Evolutionary conservation across 2,329 filamentous ascomycete genomes (phyloP).

Genomic region (Helicocarpus griseus): DNA sequence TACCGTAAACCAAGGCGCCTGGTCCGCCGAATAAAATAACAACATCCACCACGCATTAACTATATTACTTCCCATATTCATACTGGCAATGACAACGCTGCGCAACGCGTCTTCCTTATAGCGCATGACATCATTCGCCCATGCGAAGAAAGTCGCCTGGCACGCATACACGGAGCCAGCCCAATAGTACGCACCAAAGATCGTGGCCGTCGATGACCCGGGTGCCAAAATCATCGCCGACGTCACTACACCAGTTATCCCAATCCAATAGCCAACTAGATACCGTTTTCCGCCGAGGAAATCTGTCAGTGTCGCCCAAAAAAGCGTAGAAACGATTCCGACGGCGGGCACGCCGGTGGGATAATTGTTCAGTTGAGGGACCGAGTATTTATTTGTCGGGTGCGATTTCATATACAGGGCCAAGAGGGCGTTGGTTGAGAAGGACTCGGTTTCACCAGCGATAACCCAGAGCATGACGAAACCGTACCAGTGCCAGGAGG

Average conservation of each 20-base stretch:
- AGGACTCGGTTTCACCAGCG: constrained; percentile 62
- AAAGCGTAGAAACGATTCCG: constrained; percentile 48
- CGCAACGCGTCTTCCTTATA: constrained; percentile 54
- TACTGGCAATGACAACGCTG: constrained; percentile 58
- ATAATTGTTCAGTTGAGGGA: constrained; percentile 45
- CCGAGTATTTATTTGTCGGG: constrained; percentile 35
- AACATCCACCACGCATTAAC: constrained; percentile 67
- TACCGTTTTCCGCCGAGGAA: constrained; percentile 54
- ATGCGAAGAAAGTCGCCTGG: constrained; percentile 65
- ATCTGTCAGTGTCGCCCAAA: constrained; percentile 62
- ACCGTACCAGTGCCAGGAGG: constrained; percentile 28
- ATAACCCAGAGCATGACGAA: constrained; percentile 43
- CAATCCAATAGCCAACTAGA: constrained; percentile 58
- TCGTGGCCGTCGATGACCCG: constrained; percentile 41
- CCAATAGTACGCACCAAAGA: constrained; percentile 61
- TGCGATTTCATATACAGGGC: constrained; percentile 42
- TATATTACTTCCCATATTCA: constrained; percentile 60
- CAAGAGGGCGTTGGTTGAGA: constrained; percentile 53
- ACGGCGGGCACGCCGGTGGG: constrained; percentile 45
- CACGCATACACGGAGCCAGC: constrained; percentile 61
- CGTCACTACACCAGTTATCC: constrained; percentile 53
- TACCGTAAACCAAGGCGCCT: constrained; percentile 57
- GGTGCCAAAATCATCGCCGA: constrained; percentile 52
- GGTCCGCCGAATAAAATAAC: constrained; percentile 57
- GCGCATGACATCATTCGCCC: constrained; percentile 62